Evolutionary conservation across 2,329 filamentous ascomycete genomes (phyloP), one percentile per base, ranked within the genome.

Genomic region (Fonsecaea pedrosoi): DNA sequence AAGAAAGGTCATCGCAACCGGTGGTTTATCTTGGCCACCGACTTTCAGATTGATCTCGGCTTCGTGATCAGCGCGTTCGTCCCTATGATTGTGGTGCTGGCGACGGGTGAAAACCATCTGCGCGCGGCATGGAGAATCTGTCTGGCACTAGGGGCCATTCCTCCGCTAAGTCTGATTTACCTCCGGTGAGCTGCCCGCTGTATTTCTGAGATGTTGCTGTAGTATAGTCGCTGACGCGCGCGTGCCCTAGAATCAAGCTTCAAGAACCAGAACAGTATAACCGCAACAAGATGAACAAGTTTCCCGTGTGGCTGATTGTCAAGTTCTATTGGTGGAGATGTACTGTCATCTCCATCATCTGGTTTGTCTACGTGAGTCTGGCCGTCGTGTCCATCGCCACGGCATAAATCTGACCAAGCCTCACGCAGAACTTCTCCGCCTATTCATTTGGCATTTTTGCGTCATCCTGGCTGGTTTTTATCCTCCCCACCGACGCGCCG

Each of bases 1-100:
- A 92, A 92, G 77, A 78, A 81, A 18, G 94, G 94, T 12, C 90
- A 90, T 15, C 85, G 94, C 18, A 94, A 97, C 75, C 85, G 90
- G 42, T 96, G 92, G 92, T 97, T 94, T 75, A 92, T 94, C 73
- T 83, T 96, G 70, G 96, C 95, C 77, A 96, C 92, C 54, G 96
- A 96, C 78, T 87, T 90, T 30, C 91, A 92, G 82, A 96, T 96
- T 67, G 92, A 96, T 75, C 86, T 88, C 60, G 93, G 92, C 0
- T 97, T 96, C 71, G 90, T 96, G 1, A 82, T 94, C 64, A 89
- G 92, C 8, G 89, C 91, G 0, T 87, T 96, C 69, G 87, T 95
- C 1, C 91, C 92, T 0, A 88, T 89, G 79, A 81, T 90, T 54
- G 77, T 90, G 34, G 84, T 87, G 13, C 73, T 87, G 71, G 86